Base-by-base conservation (phyloP, 441 rosid genomes). In the Theobroma grandiflorum region DNA sequence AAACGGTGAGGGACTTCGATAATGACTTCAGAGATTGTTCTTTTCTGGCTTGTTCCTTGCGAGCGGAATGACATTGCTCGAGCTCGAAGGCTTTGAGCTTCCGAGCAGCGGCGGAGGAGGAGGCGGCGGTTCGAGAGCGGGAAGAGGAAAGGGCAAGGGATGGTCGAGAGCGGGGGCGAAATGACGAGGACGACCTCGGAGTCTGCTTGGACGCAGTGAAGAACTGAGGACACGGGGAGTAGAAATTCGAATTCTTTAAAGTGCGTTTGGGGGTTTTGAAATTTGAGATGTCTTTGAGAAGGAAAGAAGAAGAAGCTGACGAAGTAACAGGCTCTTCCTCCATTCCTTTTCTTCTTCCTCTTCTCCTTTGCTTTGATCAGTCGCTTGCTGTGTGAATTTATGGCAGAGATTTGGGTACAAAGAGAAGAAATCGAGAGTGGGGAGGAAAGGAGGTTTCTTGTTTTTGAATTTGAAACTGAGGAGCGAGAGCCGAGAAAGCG, bases 211-310 rank as follows among this genome's bases (percentile, higher is more conserved):
- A 81, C 7, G 90, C 93, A 16, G 95, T 90, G 89, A 93, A 94
- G 90, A 84, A 87, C 0, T 80, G 86, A 31, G 87, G 82, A 78
- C 80, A 78, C 37, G 97, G 93, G 49, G 97, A 82, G 4, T 80
- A 76, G 81, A 86, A 78, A 33, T 79, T 79, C 8, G 85, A 53
- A 52, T 73, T 42, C 15, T 76, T 81, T 3, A 87, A 85, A 52
- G 89, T 82, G 61, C 95, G 95, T 50, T 87, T 88, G 6, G 97
- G 98, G 75, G 98, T 94, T 84, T 86, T 91, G 87, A 90, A 91
- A 80, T 94, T 94, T 2, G 98, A 91, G 18, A 92, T 85, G 87
- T 94, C 98, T 14, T 83, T 88, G 76, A 95, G 86, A 63, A 90
- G 83, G 12, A 76, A 82, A 16, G 86, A 78, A 0, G 84, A 76